A percentile compares a stretch with the other conserved stretches of the same genome.
Evolutionary conservation across 208 protist species (phyloP).

Genomic region (Leishmania guyanensis): DNA sequence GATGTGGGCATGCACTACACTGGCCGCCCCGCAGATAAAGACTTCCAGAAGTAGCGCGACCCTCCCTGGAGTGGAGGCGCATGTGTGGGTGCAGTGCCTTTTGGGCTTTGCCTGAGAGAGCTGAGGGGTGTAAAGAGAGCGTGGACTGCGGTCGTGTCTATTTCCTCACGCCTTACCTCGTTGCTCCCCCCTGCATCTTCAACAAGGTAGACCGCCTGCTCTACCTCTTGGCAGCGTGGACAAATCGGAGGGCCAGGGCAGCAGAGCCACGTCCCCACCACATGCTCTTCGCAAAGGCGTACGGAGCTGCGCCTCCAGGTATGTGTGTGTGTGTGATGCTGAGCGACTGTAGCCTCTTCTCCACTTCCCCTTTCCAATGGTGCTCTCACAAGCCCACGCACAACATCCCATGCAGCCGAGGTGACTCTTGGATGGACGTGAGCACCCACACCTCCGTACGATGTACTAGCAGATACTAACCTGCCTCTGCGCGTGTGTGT

Average conservation of each 20-base stretch:
- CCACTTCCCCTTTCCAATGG: neutral
- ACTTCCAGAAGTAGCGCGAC: slow-evolving; percentile 40
- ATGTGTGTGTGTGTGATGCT: neutral
- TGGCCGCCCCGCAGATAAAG: slow-evolving; percentile 31
- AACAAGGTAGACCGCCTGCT: neutral
- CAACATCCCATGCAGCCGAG: neutral
- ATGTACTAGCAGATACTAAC: neutral
- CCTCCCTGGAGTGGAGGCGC: neutral
- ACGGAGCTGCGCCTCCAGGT: neutral
- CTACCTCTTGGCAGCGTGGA: neutral
- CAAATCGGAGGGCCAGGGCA: neutral
- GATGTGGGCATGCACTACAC: slow-evolving; percentile 74
- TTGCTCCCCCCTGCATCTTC: neutral
- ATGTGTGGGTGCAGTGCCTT: neutral
- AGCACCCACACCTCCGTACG: neutral
- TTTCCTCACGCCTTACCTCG: too few relatives aligned
- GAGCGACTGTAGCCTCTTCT: neutral
- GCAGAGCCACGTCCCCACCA: neutral
- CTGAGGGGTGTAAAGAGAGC: neutral
- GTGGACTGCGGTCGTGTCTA: neutral
- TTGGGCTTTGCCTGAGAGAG: neutral
- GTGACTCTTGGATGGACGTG: neutral
- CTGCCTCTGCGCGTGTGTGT: neutral
- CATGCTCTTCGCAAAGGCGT: neutral
- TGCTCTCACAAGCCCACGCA: neutral